Percentiles rank a stretch among this genome's conserved stretches.
Evolutionary conservation across 2,329 filamentous ascomycete genomes (phyloP).

Genomic region (Biscogniauxia mediterranea): DNA sequence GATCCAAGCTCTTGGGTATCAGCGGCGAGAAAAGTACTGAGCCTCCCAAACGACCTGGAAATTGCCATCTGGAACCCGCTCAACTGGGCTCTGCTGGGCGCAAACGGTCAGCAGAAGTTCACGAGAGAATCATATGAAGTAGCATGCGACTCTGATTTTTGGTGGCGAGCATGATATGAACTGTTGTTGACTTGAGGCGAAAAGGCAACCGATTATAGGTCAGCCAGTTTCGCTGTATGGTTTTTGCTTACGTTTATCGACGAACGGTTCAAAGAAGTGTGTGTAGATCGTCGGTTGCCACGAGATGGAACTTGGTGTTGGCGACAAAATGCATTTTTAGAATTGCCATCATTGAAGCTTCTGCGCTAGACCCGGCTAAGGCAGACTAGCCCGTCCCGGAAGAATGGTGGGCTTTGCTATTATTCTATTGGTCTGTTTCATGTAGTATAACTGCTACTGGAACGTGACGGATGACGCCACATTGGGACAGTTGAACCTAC

Average conservation of each 20-base stretch:
- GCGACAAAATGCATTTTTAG: neutral
- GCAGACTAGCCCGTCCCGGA: neutral
- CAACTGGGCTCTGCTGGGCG: neutral
- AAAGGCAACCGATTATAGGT: neutral
- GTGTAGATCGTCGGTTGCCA: neutral
- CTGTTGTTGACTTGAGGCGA: neutral
- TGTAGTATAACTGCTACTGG: neutral
- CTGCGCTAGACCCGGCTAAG: neutral
- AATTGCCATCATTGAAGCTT: neutral
- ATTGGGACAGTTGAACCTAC: neutral
- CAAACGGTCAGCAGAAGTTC: neutral
- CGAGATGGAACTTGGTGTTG: neutral
- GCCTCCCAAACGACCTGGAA: neutral
- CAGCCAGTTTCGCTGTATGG: neutral
- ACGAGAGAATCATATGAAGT: neutral
- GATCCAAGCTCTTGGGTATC: neutral
- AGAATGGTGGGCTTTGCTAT: neutral
- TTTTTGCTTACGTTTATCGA: neutral
- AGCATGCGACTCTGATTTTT: neutral
- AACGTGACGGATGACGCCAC: neutral
- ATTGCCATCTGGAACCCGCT: neutral
- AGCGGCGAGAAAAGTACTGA: neutral
- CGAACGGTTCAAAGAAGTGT: neutral
- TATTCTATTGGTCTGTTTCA: neutral
- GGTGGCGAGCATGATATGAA: neutral